Conservation (phyloP, 805 yeast species). For the Candida sphagnicola region DNA sequence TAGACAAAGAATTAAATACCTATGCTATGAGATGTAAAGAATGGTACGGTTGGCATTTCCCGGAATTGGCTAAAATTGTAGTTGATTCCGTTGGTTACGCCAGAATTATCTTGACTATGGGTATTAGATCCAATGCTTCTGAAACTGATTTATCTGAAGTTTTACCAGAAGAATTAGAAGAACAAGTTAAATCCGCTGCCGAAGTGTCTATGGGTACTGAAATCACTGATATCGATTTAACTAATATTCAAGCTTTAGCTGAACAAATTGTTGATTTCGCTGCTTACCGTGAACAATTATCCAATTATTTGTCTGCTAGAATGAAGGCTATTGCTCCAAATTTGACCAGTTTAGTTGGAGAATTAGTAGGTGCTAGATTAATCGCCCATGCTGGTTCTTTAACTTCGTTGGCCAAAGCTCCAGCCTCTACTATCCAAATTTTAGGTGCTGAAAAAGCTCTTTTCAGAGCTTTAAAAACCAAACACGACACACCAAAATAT, state of each 20-base stretch:
- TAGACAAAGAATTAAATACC: constrained; percentile 96
- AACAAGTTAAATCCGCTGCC: constrained; percentile 85
- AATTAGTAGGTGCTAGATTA: constrained; percentile 95
- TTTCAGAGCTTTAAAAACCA: constrained; percentile 97
- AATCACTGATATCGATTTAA: constrained; percentile 85
- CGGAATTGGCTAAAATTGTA: constrained; percentile 96
- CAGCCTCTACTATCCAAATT: constrained; percentile 97
- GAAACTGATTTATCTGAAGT: constrained; percentile 71
- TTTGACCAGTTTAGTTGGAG: constrained; percentile 92
- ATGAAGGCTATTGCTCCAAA: constrained; percentile 99
- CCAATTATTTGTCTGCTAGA: constrained; percentile 85
- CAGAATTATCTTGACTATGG: constrained; percentile 89
- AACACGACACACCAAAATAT: constrained; percentile 97
- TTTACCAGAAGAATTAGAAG: constrained; percentile 45
- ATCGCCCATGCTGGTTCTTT: constrained; percentile 97
- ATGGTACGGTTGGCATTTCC: constrained; percentile 99
- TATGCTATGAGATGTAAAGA: constrained; percentile 99
- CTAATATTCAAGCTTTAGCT: constrained; percentile 86
- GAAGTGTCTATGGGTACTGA: constrained; percentile 99
- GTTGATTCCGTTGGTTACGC: constrained; percentile 96
- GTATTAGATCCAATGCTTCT: constrained; percentile 85
- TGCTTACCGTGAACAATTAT: constrained; percentile 92
- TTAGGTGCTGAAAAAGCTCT: constrained; percentile 99
- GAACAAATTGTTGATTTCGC: constrained; percentile 95
- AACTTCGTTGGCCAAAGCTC: constrained; percentile 93